A percentile compares a stretch with the other conserved stretches of the same genome.
These are phyloP conservation scores for Entomortierella chlamydospora DNA, from an alignment of 192 early-diverging fungal species.

Conservation along the genomic window DNA sequence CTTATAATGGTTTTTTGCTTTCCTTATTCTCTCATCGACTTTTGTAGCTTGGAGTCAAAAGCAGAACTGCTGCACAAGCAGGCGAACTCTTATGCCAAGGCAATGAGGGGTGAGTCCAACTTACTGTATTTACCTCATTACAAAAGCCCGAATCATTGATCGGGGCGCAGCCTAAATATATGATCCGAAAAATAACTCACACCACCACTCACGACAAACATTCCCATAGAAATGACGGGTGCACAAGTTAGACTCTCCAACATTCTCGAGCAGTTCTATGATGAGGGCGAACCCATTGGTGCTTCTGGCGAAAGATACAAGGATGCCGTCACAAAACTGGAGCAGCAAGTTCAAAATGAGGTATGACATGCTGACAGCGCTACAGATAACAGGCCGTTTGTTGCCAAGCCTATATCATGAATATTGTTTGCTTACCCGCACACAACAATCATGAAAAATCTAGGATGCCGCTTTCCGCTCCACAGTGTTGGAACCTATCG, in stretches of 20 bases:
- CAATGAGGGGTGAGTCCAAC: conserved; percentile 84
- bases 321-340: conserved; percentile 81
- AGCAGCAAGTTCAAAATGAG: conserved; percentile 81
- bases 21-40: background rate
- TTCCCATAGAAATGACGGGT: conserved; percentile 75
- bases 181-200: background rate
- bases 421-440: no score
- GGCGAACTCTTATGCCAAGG: conserved; percentile 92
- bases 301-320: conserved; percentile 86
- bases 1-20: background rate
- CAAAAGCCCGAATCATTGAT: background rate
- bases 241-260: conserved; percentile 89
- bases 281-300: conserved; percentile 81
- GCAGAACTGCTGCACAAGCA: conserved; percentile 88
- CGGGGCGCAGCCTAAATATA: background rate
- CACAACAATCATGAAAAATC: no score
- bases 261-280: conserved; percentile 91
- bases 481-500: conserved; percentile 92
- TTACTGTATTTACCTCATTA: background rate
- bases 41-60: conserved; percentile 80
- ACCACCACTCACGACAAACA: no score
- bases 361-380: conserved; percentile 76
- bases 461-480: conserved; percentile 85
- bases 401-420: no score
- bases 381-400: no score